Evolutionary conservation across 176 grass and related monocot genomes (phyloP).

Genomic region (bread wheat (Triticum aestivum)): DNA sequence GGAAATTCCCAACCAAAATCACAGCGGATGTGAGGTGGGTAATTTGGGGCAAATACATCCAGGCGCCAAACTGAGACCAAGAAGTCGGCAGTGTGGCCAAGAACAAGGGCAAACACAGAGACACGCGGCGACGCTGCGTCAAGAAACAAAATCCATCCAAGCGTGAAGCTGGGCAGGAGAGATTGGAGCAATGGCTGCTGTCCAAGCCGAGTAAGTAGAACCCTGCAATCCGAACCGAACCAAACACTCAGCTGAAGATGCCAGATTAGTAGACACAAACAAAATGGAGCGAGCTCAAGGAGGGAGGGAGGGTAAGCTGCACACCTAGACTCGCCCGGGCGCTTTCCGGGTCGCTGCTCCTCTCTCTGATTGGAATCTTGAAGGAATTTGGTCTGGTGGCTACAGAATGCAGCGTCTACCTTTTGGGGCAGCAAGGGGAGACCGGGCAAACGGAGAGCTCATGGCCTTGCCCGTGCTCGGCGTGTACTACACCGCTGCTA

Average conservation of each 20-base stretch:
- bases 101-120: not conserved
- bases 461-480: slow-evolving; percentile 16
- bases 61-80: not conserved
- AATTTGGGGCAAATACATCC: not conserved
- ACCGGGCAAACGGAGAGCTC: not conserved
- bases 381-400: not conserved
- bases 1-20: slow-evolving; percentile 4
- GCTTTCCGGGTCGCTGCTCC: not conserved
- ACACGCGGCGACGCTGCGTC: not conserved
- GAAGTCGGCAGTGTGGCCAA: not conserved
- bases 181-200: not conserved
- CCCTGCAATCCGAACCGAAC: slow-evolving; percentile 23
- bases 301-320: not conserved
- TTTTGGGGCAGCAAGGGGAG: not conserved
- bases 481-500: not conserved
- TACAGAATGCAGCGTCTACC: not conserved
- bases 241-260: not conserved
- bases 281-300: not conserved
- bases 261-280: too few relatives aligned
- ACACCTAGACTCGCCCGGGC: slow-evolving; percentile 3
- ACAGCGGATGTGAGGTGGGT: not conserved
- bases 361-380: not conserved
- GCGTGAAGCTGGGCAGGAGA: not conserved
- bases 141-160: slow-evolving; percentile 26
- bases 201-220: not conserved